These are phyloP conservation scores for Gaultheria prostrata DNA, from an alignment of 148 eudicot species.

Conservation along the genomic window DNA sequence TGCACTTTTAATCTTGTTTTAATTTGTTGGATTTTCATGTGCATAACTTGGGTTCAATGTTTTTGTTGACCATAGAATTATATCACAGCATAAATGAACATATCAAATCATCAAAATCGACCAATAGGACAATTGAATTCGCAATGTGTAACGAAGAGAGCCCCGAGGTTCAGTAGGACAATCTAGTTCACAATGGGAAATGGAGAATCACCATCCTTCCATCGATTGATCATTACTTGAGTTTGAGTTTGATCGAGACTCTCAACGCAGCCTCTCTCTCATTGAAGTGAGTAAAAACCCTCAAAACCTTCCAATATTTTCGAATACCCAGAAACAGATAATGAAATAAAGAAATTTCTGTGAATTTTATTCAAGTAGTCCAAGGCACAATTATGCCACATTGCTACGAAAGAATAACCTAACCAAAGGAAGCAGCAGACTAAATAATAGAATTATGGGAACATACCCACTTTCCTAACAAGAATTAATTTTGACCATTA, in stretches of 20 bases:
- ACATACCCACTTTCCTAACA: slow-evolving; percentile 31
- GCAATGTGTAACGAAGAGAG: no score
- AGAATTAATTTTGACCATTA: slow-evolving; percentile 28
- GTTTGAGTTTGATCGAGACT: background rate
- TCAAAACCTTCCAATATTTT: background rate
- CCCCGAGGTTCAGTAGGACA: no score
- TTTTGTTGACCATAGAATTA: background rate
- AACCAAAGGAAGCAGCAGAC: slow-evolving; percentile 43
- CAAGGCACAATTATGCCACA: slow-evolving; percentile 33
- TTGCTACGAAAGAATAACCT: slow-evolving; percentile 64
- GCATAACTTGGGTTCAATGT: background rate
- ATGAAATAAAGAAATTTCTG: slow-evolving; percentile 10
- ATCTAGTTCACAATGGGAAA: no score
- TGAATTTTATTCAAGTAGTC: slow-evolving; percentile 46
- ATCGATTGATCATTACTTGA: background rate
- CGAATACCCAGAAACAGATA: background rate
- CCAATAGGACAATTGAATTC: no score
- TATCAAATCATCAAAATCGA: no score
- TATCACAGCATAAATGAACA: no score
- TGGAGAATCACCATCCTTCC: background rate
- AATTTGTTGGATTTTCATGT: background rate
- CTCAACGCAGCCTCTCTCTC: background rate
- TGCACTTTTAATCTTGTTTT: background rate
- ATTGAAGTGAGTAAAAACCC: background rate
- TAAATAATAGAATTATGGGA: slow-evolving; percentile 25